These are phyloP conservation scores for Clohesyomyces aquaticus DNA, from an alignment of 495 filamentous ascomycete genomes.

Conservation along the genomic window DNA sequence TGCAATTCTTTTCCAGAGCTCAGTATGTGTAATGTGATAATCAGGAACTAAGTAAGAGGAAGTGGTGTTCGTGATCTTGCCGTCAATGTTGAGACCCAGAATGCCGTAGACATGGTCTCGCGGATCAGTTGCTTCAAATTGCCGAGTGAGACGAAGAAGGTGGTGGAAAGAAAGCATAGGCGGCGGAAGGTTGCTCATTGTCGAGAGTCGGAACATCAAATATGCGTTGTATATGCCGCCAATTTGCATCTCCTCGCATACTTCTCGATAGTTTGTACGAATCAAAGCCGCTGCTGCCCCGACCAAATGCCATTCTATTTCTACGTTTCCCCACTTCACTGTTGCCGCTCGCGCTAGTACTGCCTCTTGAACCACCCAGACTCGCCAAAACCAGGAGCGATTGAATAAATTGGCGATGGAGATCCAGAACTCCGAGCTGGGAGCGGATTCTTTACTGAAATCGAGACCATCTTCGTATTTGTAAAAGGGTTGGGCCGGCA, in stretches of 20 bases:
- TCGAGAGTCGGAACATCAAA: constrained; percentile 8
- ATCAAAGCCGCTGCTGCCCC: background rate
- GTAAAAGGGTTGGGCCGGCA: too few relatives aligned
- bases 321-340: background rate
- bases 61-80: background rate
- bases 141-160: constrained; percentile 8
- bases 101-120: constrained; percentile 4
- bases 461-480: background rate
- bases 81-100: background rate
- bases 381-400: constrained; percentile 30
- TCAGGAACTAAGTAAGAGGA: background rate
- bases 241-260: constrained; percentile 1
- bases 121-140: constrained; percentile 4
- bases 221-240: constrained; percentile 2
- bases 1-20: background rate
- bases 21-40: background rate
- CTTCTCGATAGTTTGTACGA: background rate
- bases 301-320: constrained; percentile 5
- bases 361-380: constrained; percentile 43
- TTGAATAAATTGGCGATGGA: background rate
- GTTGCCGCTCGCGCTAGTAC: constrained; percentile 2
- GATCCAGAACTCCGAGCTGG: background rate
- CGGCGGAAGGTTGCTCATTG: constrained; percentile 6
- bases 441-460: background rate
- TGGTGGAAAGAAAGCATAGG: background rate